phyloP scores from a whole-genome alignment of 1,284 basidiomycete genomes.

The Somion occarium region DNA sequence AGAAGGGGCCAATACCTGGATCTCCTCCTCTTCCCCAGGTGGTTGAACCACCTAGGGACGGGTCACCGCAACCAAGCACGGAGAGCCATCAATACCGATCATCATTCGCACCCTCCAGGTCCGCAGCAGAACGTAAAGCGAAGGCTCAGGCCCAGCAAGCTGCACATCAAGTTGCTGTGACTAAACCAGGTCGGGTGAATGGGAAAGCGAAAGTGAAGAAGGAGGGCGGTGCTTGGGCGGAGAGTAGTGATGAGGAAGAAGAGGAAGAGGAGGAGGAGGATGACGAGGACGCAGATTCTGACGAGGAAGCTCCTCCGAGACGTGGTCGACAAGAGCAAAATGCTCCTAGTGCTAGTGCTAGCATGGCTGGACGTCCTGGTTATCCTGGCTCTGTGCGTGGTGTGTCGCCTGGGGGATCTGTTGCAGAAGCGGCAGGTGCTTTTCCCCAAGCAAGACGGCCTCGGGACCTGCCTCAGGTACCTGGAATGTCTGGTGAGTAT shows the following conservation, averaged over 20 bases:
- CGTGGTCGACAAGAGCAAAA: constrained; percentile 21
- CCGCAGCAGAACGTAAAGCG: constrained; percentile 78
- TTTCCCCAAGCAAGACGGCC: constrained; percentile 29
- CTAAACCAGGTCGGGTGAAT: constrained; percentile 67
- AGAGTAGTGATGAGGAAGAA: constrained; percentile 76
- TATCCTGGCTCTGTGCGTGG: constrained; percentile 21
- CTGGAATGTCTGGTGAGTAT: constrained; percentile 27
- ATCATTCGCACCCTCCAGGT: constrained; percentile 80
- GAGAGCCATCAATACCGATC: constrained; percentile 42
- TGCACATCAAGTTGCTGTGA: constrained; percentile 67
- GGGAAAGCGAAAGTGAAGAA: constrained; percentile 48
- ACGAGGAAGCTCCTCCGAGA: constrained; percentile 40
- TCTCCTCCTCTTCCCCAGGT: constrained; percentile 22
- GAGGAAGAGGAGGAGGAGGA: constrained; percentile 77
- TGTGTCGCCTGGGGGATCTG: constrained; percentile 21
- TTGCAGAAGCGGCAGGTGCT: constrained; percentile 13
- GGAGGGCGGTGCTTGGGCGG: constrained; percentile 57
- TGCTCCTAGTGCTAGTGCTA: constrained; percentile 18
- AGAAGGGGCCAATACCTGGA: constrained; percentile 11
- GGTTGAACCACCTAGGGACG: constrained; percentile 23
- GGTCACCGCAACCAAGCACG: constrained; percentile 23
- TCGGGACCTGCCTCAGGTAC: constrained; percentile 40
- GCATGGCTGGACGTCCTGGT: constrained; percentile 21
- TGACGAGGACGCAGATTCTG: constrained; percentile 70
- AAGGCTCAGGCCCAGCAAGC: constrained; percentile 79